Evolutionary conservation across 139 green algal species (phyloP).

Genomic region (Tetraselmis striata): DNA sequence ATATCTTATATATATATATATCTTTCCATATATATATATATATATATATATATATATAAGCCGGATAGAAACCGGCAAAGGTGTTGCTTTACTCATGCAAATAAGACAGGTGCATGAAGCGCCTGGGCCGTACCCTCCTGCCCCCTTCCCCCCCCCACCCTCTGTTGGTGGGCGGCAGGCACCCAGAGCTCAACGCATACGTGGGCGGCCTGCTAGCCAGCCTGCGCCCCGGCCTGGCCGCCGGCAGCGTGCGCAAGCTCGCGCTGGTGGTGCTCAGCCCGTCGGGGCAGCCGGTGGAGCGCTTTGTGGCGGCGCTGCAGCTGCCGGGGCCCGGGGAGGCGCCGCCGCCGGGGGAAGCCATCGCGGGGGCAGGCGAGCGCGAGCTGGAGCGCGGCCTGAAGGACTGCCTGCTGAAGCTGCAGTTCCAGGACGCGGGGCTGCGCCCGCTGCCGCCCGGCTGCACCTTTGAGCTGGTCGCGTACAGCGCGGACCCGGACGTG

Average conservation of each 20-base stretch:
- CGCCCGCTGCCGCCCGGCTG: conserved; percentile 21
- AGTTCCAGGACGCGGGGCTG: conserved; percentile 35
- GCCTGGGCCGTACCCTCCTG: too few relatives aligned
- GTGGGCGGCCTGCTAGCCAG: conserved; percentile 17
- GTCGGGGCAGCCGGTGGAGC: conserved; percentile 22
- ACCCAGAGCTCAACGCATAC: conserved; percentile 39
- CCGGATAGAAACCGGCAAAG: too few relatives aligned
- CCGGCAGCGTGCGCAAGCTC: conserved; percentile 26
- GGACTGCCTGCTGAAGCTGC: conserved; percentile 34
- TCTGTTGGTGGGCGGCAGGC: background rate
- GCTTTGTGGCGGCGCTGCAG: conserved; percentile 28
- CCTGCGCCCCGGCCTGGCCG: conserved; percentile 11
- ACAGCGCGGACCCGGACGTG: conserved; percentile 6
- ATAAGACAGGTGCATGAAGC: too few relatives aligned
- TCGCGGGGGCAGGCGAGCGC: conserved; percentile 8
- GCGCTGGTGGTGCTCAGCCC: conserved; percentile 21
- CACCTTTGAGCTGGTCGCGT: conserved; percentile 38
- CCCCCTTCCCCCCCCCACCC: too few relatives aligned
- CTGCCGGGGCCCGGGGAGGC: conserved; percentile 6
- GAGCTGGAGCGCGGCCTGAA: conserved; percentile 27
- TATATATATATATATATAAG: too few relatives aligned
- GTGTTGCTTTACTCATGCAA: too few relatives aligned
- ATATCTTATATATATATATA: too few relatives aligned
- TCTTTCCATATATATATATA: too few relatives aligned
- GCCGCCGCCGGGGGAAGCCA: conserved; percentile 4